These are phyloP conservation scores for Podospora pseudoanserina DNA, from an alignment of 495 filamentous ascomycete species.

Conservation along the genomic window DNA sequence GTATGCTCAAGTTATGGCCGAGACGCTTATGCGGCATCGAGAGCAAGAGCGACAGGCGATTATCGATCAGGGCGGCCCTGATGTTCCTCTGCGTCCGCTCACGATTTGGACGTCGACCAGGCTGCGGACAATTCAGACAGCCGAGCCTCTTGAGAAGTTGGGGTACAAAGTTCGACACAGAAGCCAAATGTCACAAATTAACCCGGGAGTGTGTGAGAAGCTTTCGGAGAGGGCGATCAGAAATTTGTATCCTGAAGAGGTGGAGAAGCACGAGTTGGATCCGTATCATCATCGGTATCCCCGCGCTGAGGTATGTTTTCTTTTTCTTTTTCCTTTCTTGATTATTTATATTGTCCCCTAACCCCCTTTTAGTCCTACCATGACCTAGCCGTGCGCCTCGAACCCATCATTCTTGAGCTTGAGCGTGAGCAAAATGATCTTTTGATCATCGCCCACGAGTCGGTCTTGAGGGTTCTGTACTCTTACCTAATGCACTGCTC, in stretches of 20 bases:
- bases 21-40: slow-evolving; percentile 74
- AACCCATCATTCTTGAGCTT: slow-evolving; percentile 96
- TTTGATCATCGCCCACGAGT: slow-evolving; percentile 96
- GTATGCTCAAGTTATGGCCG: slow-evolving; percentile 87
- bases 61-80: slow-evolving; percentile 63
- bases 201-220: slow-evolving; percentile 93
- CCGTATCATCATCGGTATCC: slow-evolving; percentile 98
- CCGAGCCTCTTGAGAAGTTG: slow-evolving; percentile 66
- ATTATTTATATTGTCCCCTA: background rate
- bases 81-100: slow-evolving; percentile 70
- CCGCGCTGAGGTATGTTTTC: slow-evolving; percentile 71
- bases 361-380: slow-evolving; percentile 76
- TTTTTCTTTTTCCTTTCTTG: background rate
- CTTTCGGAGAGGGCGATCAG: slow-evolving; percentile 74
- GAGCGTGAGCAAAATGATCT: slow-evolving; percentile 97
- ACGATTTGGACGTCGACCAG: slow-evolving; percentile 94
- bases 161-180: slow-evolving; percentile 86
- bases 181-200: slow-evolving; percentile 93
- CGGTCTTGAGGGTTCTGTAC: slow-evolving; percentile 91
- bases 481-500: slow-evolving; percentile 98
- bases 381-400: slow-evolving; percentile 94
- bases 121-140: slow-evolving; percentile 86
- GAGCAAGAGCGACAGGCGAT: slow-evolving; percentile 70
- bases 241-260: slow-evolving; percentile 78
- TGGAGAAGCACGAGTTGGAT: slow-evolving; percentile 86